These are phyloP conservation scores for Blastocystis sp. DNA, from an alignment of 352 stramenopile species.

Conservation along the genomic window DNA sequence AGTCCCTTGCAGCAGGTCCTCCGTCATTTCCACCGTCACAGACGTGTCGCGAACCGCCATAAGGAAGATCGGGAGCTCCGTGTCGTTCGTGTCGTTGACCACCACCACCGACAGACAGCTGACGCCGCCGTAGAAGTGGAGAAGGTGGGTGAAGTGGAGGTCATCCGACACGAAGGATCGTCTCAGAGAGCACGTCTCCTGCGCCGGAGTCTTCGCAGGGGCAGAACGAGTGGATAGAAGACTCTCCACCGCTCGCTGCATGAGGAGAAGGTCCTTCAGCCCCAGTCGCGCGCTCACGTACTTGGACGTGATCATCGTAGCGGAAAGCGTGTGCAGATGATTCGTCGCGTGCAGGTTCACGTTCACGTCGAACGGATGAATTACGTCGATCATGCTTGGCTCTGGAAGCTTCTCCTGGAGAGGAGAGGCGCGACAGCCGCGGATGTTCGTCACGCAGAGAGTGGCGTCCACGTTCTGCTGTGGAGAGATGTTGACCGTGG, in stretches of 20 bases:
- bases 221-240: neutral
- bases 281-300: neutral
- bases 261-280: conserved; percentile 5
- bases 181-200: neutral
- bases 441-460: neutral
- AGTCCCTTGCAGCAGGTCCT: neutral
- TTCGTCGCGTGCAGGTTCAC: neutral
- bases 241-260: neutral
- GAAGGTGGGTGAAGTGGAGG: neutral
- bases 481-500: neutral
- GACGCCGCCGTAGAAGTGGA: neutral
- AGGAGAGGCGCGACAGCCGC: conserved; percentile 12
- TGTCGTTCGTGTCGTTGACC: conserved; percentile 44
- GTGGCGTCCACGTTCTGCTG: neutral
- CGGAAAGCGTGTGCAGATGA: neutral
- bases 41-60: neutral
- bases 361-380: conserved; percentile 37
- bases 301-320: neutral
- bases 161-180: neutral
- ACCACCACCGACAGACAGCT: neutral
- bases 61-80: neutral
- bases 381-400: conserved; percentile 12
- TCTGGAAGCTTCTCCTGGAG: neutral
- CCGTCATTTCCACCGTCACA: neutral
- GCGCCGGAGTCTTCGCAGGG: neutral